These are phyloP conservation scores for Calocybe indica DNA, from an alignment of 768 basidiomycete genomes.

Conservation along the genomic window DNA sequence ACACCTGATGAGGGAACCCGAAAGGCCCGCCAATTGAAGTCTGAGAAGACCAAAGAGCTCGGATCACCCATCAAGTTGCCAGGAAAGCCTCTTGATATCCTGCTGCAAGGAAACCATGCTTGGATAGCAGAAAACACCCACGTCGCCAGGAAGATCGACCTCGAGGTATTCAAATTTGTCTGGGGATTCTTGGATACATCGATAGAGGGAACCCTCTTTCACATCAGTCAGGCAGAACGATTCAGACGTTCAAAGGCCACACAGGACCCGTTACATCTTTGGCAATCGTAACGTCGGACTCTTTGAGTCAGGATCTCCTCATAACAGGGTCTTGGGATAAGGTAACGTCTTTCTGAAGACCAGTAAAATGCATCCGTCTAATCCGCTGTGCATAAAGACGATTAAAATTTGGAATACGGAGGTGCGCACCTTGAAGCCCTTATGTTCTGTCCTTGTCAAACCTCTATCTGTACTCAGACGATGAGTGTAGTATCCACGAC, in stretches of 20 bases:
- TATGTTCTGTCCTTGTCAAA: too few species aligned
- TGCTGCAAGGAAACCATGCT: slow-evolving; percentile 56
- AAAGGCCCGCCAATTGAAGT: slow-evolving; percentile 69
- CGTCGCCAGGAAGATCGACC: slow-evolving; percentile 63
- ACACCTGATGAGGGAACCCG: slow-evolving; percentile 4
- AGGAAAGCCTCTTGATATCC: slow-evolving; percentile 70
- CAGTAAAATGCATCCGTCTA: not conserved
- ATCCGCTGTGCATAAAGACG: slow-evolving; percentile 39
- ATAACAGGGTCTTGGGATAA: slow-evolving; percentile 96
- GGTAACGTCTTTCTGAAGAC: slow-evolving; percentile 24
- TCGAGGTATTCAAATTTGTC: slow-evolving; percentile 49
- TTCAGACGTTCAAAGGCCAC: slow-evolving; percentile 77
- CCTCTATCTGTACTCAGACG: too few species aligned
- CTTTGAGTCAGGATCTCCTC: slow-evolving; percentile 45
- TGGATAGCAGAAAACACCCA: slow-evolving; percentile 91
- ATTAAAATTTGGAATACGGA: slow-evolving; percentile 83
- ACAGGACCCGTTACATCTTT: slow-evolving; percentile 84
- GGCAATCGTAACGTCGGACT: slow-evolving; percentile 44
- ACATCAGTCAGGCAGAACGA: slow-evolving; percentile 71
- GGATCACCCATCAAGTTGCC: slow-evolving; percentile 76
- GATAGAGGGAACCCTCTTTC: not conserved
- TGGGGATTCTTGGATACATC: not conserved
- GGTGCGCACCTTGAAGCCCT: slow-evolving; percentile 33
- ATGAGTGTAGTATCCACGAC: slow-evolving; percentile 37
- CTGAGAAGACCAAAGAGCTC: slow-evolving; percentile 59